phyloP scores from a whole-genome alignment of 805 yeast genomes.

The Komagataella pseudopastoris region DNA sequence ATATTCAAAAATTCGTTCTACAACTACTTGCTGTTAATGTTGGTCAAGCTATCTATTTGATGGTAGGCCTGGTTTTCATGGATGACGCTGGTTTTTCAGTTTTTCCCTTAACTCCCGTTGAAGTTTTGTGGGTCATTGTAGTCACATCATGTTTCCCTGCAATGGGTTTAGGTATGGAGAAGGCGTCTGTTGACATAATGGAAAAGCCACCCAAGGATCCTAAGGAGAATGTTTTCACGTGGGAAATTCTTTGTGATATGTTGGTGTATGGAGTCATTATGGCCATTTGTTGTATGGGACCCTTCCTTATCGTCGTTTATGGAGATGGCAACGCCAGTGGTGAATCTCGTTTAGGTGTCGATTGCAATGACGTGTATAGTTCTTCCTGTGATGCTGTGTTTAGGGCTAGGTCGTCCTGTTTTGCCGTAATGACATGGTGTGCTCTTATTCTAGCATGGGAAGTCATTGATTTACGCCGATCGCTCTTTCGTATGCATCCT shows the following conservation, averaged over 20 bases:
- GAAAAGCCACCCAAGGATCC: constrained; percentile 48
- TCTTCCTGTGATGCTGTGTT: constrained; percentile 48
- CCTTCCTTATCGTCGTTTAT: constrained; percentile 54
- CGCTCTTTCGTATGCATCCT: constrained; percentile 60
- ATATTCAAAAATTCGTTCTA: constrained; percentile 65
- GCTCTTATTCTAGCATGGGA: constrained; percentile 77
- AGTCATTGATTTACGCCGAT: constrained; percentile 57
- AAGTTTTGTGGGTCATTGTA: constrained; percentile 69
- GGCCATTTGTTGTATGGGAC: constrained; percentile 56
- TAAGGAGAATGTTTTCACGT: constrained; percentile 42
- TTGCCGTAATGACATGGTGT: constrained; percentile 80
- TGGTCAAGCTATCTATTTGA: constrained; percentile 52
- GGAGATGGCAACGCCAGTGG: constrained; percentile 43
- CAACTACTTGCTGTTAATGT: constrained; percentile 65
- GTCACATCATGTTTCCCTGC: constrained; percentile 76
- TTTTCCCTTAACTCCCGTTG: constrained; percentile 72
- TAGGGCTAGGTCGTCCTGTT: constrained; percentile 63
- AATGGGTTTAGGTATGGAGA: constrained; percentile 66
- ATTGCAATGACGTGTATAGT: constrained; percentile 42
- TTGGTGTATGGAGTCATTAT: constrained; percentile 58
- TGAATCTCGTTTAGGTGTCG: constrained; percentile 32
- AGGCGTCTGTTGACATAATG: constrained; percentile 51
- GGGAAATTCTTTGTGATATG: constrained; percentile 59
- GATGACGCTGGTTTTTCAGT: constrained; percentile 56
- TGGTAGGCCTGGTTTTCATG: constrained; percentile 63